These are phyloP conservation scores for Chlorella variabilis DNA, from an alignment of 163 green algal species.

Conservation along the genomic window DNA sequence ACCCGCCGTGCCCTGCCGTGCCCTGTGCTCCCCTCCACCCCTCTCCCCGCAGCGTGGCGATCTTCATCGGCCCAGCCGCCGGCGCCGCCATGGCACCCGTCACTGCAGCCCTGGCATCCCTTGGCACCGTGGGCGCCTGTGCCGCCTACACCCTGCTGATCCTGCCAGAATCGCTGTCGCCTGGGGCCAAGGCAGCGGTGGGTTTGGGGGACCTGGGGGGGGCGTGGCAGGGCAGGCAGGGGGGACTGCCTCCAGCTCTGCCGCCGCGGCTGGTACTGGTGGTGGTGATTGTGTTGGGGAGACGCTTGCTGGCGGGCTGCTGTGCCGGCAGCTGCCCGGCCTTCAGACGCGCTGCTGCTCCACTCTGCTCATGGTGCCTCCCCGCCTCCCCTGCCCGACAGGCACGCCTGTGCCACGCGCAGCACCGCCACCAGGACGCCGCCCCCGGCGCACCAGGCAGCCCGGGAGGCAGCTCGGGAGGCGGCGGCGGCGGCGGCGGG, in stretches of 20 bases:
- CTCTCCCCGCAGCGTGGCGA: conserved; percentile 40
- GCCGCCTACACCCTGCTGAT: conserved; percentile 48
- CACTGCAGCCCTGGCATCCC: conserved; percentile 21
- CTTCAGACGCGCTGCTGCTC: too few relatives aligned
- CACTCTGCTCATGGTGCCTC: too few relatives aligned
- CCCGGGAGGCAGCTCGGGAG: too few relatives aligned
- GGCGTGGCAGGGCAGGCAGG: too few relatives aligned
- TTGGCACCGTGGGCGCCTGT: conserved; percentile 20
- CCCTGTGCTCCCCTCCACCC: not conserved
- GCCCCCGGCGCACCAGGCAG: too few relatives aligned
- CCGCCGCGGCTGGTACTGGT: too few relatives aligned
- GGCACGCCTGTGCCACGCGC: not conserved
- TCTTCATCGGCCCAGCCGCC: conserved; percentile 63
- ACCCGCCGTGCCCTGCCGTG: too few relatives aligned
- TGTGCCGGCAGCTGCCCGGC: too few relatives aligned
- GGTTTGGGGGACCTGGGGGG: too few relatives aligned
- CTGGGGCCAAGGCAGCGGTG: conserved; percentile 18
- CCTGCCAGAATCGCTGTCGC: conserved; percentile 60
- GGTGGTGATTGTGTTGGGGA: not conserved
- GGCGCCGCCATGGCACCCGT: conserved; percentile 46
- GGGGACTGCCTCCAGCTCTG: too few relatives aligned
- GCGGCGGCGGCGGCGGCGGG: not conserved
- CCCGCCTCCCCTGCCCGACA: not conserved
- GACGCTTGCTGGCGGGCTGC: too few relatives aligned
- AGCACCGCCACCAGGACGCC: conserved; percentile 3